Conservation (phyloP, 2,329 filamentous ascomycete species). For the Botryotinia narcissicola region DNA sequence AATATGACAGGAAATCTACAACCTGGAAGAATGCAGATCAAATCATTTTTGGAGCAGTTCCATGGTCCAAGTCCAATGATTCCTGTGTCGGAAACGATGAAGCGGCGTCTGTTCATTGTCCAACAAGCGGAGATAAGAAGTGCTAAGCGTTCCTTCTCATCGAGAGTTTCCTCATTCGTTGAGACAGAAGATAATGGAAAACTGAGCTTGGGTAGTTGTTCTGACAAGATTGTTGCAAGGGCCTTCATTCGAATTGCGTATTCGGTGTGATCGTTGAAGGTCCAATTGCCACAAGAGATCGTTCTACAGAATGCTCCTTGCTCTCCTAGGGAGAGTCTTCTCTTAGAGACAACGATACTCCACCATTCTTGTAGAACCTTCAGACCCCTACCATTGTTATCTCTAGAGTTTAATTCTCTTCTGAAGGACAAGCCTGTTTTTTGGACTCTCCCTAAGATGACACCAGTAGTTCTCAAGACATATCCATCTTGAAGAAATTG, state of each 20-base stretch:
- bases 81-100: conserved; percentile 24
- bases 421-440: conserved; percentile 23
- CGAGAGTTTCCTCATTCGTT: not conserved
- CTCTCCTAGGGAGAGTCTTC: conserved; percentile 18
- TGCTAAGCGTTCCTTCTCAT: conserved; percentile 26
- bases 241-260: conserved; percentile 27
- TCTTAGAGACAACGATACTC: conserved; percentile 26
- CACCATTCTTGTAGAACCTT: conserved; percentile 34
- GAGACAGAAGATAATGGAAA: conserved; percentile 2
- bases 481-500: conserved; percentile 26
- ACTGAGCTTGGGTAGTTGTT: conserved; percentile 9
- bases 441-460: conserved; percentile 30
- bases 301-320: conserved; percentile 27
- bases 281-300: conserved; percentile 34
- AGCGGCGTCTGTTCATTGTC: conserved; percentile 30
- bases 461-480: conserved; percentile 26
- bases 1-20: conserved; percentile 35
- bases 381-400: conserved; percentile 24
- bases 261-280: conserved; percentile 20
- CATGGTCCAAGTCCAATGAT: conserved; percentile 30
- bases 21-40: conserved; percentile 31
- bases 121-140: conserved; percentile 27
- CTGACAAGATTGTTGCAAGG: conserved; percentile 24
- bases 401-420: conserved; percentile 23
- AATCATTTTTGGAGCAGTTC: conserved; percentile 27